phyloP scores from a whole-genome alignment of 441 rosid genomes.

The Raphanus hybrid region DNA sequence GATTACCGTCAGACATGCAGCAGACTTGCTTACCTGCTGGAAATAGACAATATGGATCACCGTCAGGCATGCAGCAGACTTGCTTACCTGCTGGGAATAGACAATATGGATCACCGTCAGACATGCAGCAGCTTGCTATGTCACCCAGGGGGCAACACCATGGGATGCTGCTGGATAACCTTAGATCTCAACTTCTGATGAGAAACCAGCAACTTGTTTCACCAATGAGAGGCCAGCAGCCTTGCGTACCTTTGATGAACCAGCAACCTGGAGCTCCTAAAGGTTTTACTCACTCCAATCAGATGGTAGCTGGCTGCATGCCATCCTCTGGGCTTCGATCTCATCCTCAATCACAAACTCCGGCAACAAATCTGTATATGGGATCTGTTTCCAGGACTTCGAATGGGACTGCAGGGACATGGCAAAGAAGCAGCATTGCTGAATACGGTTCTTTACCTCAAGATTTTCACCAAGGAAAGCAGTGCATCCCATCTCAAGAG shows the following conservation, averaged over 20 bases:
- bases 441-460: slow-evolving; percentile 45
- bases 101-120: slow-evolving; percentile 18
- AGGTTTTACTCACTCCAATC: slow-evolving; percentile 41
- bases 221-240: slow-evolving; percentile 36
- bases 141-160: slow-evolving; percentile 45
- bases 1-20: slow-evolving; percentile 14
- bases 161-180: slow-evolving; percentile 32
- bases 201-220: slow-evolving; percentile 43
- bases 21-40: slow-evolving; percentile 22
- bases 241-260: slow-evolving; percentile 5
- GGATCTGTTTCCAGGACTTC: slow-evolving; percentile 43
- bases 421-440: slow-evolving; percentile 43
- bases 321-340: slow-evolving; percentile 41
- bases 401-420: slow-evolving; percentile 40
- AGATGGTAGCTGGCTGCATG: slow-evolving; percentile 35
- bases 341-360: slow-evolving; percentile 38
- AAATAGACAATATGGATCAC: slow-evolving; percentile 27
- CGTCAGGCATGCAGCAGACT: slow-evolving; percentile 23
- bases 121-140: slow-evolving; percentile 31
- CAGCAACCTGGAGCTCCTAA: slow-evolving; percentile 42
- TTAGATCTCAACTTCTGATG: slow-evolving; percentile 18
- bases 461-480: slow-evolving; percentile 41
- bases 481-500: slow-evolving; percentile 43
- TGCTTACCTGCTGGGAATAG: slow-evolving; percentile 9
- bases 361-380: slow-evolving; percentile 39